Evolutionary conservation across 305 asterid genomes (phyloP).

Genomic region (Solanum hybrid): DNA sequence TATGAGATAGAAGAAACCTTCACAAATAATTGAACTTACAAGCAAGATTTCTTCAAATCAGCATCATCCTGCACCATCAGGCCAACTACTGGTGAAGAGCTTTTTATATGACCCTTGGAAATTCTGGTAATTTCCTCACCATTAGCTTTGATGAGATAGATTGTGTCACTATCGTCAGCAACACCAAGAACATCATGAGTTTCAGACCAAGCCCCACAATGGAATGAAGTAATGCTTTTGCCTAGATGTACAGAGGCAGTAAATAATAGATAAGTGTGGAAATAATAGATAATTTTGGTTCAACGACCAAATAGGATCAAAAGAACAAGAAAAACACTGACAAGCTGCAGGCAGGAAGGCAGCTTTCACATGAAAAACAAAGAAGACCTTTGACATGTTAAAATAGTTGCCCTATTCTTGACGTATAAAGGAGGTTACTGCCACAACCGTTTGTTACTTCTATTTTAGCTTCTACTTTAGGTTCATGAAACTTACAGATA

Average conservation of each 20-base stretch:
- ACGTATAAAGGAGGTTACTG: background rate
- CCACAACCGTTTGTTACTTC: background rate
- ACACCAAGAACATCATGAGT: slow-evolving; percentile 85
- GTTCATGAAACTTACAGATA: slow-evolving; percentile 47
- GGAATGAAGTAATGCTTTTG: slow-evolving; percentile 36
- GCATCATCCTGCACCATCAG: slow-evolving; percentile 54
- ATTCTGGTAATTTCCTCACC: slow-evolving; percentile 91
- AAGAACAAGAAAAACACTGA: background rate
- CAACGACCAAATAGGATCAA: background rate
- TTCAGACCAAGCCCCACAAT: slow-evolving; percentile 90
- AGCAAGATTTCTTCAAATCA: slow-evolving; percentile 47
- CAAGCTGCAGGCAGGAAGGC: background rate
- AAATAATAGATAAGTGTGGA: background rate
- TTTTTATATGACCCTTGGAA: slow-evolving; percentile 52
- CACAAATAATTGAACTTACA: slow-evolving; percentile 37
- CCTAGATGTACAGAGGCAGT: slow-evolving; percentile 40
- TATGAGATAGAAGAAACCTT: background rate
- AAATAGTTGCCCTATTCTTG: background rate
- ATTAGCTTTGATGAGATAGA: slow-evolving; percentile 69
- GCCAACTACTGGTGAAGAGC: slow-evolving; percentile 59
- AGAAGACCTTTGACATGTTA: background rate
- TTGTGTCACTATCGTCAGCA: slow-evolving; percentile 61
- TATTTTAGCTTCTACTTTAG: background rate
- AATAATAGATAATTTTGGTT: background rate
- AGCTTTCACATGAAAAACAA: background rate